Base-by-base conservation (phyloP, 768 basidiomycete species). In the Suillus occidentalis region DNA sequence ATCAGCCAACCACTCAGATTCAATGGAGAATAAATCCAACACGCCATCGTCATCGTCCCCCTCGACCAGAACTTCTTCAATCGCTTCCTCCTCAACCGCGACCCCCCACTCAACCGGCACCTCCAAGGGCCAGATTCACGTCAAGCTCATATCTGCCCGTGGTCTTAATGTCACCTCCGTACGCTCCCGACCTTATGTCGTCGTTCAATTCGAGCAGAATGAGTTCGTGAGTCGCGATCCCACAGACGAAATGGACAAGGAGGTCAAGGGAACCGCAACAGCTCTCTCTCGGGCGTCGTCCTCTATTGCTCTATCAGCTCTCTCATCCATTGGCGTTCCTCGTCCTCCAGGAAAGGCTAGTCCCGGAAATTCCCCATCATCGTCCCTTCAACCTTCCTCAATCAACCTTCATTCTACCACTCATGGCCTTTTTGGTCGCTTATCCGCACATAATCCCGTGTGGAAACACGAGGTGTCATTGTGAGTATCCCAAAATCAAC, bases 381-480 rank as follows among this genome's bases (percentile, higher is more conserved):
- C 80, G 20, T 79, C 80, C n/a, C 58, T 75, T 28, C 76, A 28
- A 69, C 80, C 68, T 73, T 80, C 72, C 2, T 67, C 72, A 34
- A 64, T 52, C 61, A 61, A 64, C 64, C 67, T 75, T 18, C 61
- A 70, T 3, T 58, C 70, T 45, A 64, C 79, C 42, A 71, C 72
- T 1, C 82, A 81, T 58, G 76, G 81, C 6, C 83, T 91, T 61
- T 89, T 92, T 70, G 84, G 86, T 65, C 83, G 87, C 60, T 76
- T 87, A 43, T 89, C 88, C 22, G 84, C 92, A 63, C 85, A 93
- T 72, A 98, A 95, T 80, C 97, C 97, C 13, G 89, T 96, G 25
- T 99, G 97, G 97, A 99, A 99, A 80, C 97, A 99, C 76, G 92
- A 99, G 76, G 97, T 99, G 40, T 89, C 93, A 52, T 99, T 99